phyloP scores from a whole-genome alignment of 164 flowering plant genomes.

The Annona cherimola region DNA sequence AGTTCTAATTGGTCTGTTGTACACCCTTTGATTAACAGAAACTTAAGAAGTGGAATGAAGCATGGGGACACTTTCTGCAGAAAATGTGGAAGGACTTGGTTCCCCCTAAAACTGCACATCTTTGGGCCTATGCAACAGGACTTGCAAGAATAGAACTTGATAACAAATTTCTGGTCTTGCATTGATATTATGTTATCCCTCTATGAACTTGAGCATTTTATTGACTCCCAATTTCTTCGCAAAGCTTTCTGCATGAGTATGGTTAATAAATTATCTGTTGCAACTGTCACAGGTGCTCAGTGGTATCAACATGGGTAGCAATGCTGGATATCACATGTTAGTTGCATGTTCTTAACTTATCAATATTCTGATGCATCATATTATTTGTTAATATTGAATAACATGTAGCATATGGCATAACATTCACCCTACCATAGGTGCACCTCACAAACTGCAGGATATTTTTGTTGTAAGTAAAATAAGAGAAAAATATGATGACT shows the following conservation, averaged over 20 bases:
- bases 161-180: neutral
- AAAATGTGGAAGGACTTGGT: neutral
- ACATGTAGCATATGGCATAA: no score
- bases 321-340: constrained; percentile 83
- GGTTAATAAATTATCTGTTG: constrained; percentile 1
- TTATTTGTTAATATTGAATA: no score
- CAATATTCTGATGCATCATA: neutral
- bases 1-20: neutral
- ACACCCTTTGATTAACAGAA: neutral
- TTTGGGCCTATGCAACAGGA: neutral
- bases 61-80: neutral
- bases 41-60: neutral
- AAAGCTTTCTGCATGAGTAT: neutral
- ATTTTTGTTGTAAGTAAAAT: no score
- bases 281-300: constrained; percentile 61
- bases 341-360: constrained; percentile 22
- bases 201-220: neutral
- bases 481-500: no score
- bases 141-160: neutral
- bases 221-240: neutral
- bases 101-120: neutral
- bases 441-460: no score
- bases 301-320: constrained; percentile 94
- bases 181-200: neutral
- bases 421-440: no score